Conservation (phyloP, 73 alveolate genomes). For the Paramecium tetraurelia region DNA sequence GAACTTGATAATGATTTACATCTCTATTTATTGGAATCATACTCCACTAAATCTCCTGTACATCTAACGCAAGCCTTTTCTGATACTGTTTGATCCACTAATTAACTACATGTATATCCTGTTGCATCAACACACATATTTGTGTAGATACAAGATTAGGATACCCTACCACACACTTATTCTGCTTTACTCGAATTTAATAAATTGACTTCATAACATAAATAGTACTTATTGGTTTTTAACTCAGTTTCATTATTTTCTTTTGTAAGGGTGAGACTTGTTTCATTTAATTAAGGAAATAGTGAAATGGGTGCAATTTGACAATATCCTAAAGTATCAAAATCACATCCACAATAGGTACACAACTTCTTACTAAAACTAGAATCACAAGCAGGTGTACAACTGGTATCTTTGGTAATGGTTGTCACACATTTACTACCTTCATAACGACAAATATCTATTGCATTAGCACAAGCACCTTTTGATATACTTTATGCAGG, state of each 20-base stretch:
- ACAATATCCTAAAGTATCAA: not conserved
- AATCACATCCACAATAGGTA: not conserved
- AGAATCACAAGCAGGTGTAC: not conserved
- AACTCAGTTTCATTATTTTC: not conserved
- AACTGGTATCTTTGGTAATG: not conserved
- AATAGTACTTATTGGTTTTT: not conserved
- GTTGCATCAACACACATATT: slow-evolving; percentile 6
- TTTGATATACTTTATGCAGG: not conserved
- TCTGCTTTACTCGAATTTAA: not conserved
- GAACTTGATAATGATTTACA: not conserved
- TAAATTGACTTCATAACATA: not conserved
- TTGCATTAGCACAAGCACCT: not conserved
- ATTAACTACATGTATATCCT: not conserved
- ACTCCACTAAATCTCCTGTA: not conserved
- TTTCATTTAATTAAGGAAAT: not conserved
- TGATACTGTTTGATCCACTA: not conserved
- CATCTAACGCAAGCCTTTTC: not conserved
- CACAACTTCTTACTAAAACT: not conserved
- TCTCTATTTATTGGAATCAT: not conserved
- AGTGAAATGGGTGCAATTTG: not conserved
- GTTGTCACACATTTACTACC: not conserved
- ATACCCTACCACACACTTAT: not conserved
- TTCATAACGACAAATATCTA: not conserved
- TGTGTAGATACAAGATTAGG: not conserved
- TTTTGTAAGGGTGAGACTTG: not conserved